Conservation (phyloP, 2,329 filamentous ascomycete species). For the Aspergillus transmontanensis region DNA sequence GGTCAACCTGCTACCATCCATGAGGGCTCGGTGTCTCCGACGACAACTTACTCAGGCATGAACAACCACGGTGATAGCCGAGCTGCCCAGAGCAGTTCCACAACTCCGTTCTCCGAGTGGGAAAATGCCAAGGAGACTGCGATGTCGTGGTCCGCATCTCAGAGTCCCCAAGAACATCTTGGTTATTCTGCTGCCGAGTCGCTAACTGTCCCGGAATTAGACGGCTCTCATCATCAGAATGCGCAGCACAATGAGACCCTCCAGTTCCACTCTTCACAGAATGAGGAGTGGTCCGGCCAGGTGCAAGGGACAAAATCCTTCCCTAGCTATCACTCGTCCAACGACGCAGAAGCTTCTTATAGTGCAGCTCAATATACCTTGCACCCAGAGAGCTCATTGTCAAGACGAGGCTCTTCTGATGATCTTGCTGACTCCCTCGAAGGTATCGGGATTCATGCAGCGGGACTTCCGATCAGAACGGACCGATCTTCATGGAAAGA, state of each 20-base stretch:
- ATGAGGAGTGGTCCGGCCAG: conserved; percentile 31
- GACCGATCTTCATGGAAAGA: conserved; percentile 37
- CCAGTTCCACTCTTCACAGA: conserved; percentile 17
- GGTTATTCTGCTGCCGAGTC: conserved; percentile 26
- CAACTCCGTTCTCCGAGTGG: conserved; percentile 32
- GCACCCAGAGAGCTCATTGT: conserved; percentile 33
- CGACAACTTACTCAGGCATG: conserved; percentile 26
- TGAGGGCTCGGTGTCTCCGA: conserved; percentile 33
- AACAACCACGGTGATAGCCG: conserved; percentile 16
- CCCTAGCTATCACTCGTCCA: conserved; percentile 21
- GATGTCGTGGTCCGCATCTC: conserved; percentile 31
- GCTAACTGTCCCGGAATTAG: conserved; percentile 22
- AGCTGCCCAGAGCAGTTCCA: conserved; percentile 17
- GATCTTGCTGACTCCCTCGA: conserved; percentile 37
- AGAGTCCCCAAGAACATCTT: conserved; percentile 27
- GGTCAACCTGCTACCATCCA: conserved; percentile 26
- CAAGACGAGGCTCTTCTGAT: conserved; percentile 37
- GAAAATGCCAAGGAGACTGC: conserved; percentile 30
- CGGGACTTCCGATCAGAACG: conserved; percentile 27
- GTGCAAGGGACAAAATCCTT: conserved; percentile 21
- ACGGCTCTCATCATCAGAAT: conserved; percentile 15
- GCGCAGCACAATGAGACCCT: conserved; percentile 7
- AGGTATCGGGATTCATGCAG: conserved; percentile 39
- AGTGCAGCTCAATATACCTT: conserved; percentile 36
- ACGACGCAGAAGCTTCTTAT: conserved; percentile 32